phyloP scores from a whole-genome alignment of 768 basidiomycete species.

The Pisolithus tinctorius region DNA sequence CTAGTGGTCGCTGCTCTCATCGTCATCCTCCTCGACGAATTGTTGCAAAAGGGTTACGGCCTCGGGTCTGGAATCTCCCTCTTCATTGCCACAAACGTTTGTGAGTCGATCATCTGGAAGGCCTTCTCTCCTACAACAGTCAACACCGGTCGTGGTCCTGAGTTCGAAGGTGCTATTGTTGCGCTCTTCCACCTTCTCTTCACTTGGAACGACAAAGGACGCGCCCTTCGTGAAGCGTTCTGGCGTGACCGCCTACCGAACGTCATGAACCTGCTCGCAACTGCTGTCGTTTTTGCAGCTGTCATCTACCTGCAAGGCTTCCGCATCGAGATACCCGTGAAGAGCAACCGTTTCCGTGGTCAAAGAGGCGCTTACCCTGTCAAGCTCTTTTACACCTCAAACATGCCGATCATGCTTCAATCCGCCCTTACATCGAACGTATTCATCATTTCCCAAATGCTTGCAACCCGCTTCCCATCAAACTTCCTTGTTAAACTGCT shows the following conservation, averaged over 20 bases:
- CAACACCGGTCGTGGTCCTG: constrained; percentile 96
- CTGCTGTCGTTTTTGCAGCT: constrained; percentile 82
- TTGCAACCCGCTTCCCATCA: constrained; percentile 82
- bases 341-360: constrained; percentile 94
- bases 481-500: constrained; percentile 87
- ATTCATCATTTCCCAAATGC: constrained; percentile 96
- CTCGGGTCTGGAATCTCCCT: constrained; percentile 97
- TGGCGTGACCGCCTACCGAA: constrained; percentile 96
- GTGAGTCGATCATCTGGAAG: constrained; percentile 99
- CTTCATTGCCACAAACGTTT: constrained; percentile 99
- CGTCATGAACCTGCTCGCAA: constrained; percentile 95
- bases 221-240: constrained; percentile 95
- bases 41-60: constrained; percentile 98
- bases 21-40: constrained; percentile 96
- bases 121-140: constrained; percentile 97
- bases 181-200: constrained; percentile 96
- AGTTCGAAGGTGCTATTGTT: constrained; percentile 96
- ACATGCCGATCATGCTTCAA: constrained; percentile 99
- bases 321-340: constrained; percentile 97
- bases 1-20: constrained; percentile 91
- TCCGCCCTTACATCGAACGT: constrained; percentile 89
- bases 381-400: constrained; percentile 97
- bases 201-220: constrained; percentile 97
- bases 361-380: constrained; percentile 93
- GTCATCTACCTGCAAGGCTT: constrained; percentile 99